Evolutionary conservation across 768 basidiomycete species (phyloP).

Genomic region (Sporobolomyces pararoseus): DNA sequence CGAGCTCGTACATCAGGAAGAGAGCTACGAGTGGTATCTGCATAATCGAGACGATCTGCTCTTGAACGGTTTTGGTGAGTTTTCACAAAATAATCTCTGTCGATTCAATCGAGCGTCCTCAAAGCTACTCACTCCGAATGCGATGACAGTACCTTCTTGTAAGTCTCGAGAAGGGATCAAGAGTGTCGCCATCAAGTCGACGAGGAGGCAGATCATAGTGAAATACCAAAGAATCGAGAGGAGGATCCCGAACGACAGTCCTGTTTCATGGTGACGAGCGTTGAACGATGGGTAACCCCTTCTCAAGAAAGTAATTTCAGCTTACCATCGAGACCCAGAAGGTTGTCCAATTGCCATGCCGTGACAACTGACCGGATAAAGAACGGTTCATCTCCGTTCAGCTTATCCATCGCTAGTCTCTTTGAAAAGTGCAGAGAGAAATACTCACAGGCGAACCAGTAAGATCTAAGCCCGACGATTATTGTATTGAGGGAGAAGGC

Average conservation of each 20-base stretch:
- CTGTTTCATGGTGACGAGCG: too few relatives aligned
- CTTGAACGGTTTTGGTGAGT: too few relatives aligned
- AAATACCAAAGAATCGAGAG: constrained; percentile 5
- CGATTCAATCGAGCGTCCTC: too few relatives aligned
- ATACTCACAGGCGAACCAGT: constrained; percentile 7
- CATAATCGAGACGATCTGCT: constrained; percentile 22
- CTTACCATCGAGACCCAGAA: constrained; percentile 10
- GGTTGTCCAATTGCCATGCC: background rate
- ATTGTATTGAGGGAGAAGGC: background rate
- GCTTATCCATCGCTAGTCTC: too few relatives aligned
- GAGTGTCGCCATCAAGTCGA: constrained; percentile 15
- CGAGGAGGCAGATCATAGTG: constrained; percentile 13
- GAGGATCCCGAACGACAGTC: constrained; percentile 4
- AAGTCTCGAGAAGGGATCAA: constrained; percentile 22
- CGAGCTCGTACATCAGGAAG: constrained; percentile 24
- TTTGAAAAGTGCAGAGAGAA: too few relatives aligned
- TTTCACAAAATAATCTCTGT: too few relatives aligned
- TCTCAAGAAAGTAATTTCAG: background rate
- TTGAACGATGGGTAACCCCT: too few relatives aligned
- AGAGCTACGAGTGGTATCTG: constrained; percentile 24
- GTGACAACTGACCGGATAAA: background rate
- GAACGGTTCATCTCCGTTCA: too few relatives aligned
- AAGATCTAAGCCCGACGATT: background rate
- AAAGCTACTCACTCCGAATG: constrained; percentile 18
- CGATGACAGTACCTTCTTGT: constrained; percentile 24